Base-by-base conservation (phyloP, 148 eudicot genomes). In the Vaccinium darrowii region DNA sequence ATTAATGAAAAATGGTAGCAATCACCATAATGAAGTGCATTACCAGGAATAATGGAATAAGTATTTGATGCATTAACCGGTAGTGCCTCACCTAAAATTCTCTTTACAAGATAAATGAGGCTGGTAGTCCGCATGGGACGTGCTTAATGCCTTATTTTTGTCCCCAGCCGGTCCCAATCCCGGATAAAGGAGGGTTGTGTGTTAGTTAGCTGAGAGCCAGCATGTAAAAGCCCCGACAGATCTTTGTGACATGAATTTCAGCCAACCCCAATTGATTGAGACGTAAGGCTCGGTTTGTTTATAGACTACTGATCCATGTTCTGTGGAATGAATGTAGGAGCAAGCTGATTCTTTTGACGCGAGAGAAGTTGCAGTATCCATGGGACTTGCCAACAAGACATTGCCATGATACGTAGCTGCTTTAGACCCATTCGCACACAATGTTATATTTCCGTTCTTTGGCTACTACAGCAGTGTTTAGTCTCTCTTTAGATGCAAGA, bases 361-460 rank as follows among this genome's bases (percentile, higher is more conserved):
- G 25, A 88, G 88, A 81, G 93, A 91, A 86, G 82, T 88, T 79
- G 92, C 89, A n/a, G 91, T 78, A 79, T 90, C 93, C n/a, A 91
- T 91, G 93, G 92, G 92, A 30, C 88, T 90, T 76, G 87, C 39
- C n/a, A 90, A 90, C 85, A 76, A 23, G 74, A 86, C 90, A 12
- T 78, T 90, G 56, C 91, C 87, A 43, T 90, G 88, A 86, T 21
- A 47, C 43, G 15, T 13, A 47, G 11, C 78, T 71, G 51, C 84
- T 51, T 30, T 15, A 75, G 7, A 0, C 78, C 33, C 78, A 69
- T 67, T 33, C 18, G 7, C 50, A 69, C 56, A 19, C 21, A 65
- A 65, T 71, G 75, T 14, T 50, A 54, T 15, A 30, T 27, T 82
- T 43, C 65, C 33, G 14, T 4, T 51, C 27, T 15, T 49, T 82